phyloP scores from a whole-genome alignment of 441 rosid species.

The Lepidium campestre region DNA sequence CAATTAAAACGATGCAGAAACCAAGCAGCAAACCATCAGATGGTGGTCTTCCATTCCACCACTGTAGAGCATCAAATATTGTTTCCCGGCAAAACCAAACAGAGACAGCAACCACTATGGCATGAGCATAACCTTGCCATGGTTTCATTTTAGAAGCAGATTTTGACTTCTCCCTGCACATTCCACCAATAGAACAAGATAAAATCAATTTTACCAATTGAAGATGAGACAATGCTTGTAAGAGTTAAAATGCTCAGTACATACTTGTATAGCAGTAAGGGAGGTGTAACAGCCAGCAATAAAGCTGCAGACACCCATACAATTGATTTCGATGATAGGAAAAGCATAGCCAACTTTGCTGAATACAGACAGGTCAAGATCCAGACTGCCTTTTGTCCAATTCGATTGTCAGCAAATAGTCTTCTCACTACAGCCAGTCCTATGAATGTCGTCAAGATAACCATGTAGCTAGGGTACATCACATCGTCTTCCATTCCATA shows the following conservation, averaged over 20 bases:
- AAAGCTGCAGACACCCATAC: conserved; percentile 88
- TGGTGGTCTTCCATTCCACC: conserved; percentile 96
- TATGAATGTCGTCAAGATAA: conserved; percentile 69
- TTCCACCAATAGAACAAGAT: conserved; percentile 6
- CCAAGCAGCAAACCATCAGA: conserved; percentile 95
- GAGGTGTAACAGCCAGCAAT: conserved; percentile 83
- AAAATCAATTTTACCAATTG: neutral
- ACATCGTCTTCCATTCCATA: conserved; percentile 92
- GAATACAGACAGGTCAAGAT: conserved; percentile 83
- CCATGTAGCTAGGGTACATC: conserved; percentile 98
- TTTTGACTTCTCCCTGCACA: conserved; percentile 72
- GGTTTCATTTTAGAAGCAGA: conserved; percentile 84
- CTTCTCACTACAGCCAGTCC: conserved; percentile 86
- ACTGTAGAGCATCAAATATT: conserved; percentile 88
- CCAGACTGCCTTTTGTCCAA: conserved; percentile 86
- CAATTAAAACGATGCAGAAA: conserved; percentile 71
- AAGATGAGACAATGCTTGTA: neutral
- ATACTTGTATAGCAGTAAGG: conserved; percentile 89
- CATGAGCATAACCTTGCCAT: conserved; percentile 96
- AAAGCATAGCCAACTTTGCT: conserved; percentile 84
- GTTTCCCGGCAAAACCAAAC: conserved; percentile 98
- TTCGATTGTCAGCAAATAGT: conserved; percentile 63
- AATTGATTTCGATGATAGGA: conserved; percentile 75
- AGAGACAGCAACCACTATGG: conserved; percentile 73
- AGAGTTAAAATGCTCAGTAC: conserved; percentile 13